Evolutionary conservation across 2,329 filamentous ascomycete genomes (phyloP), one percentile per base, ranked within the genome.

Genomic region (Hypomyces rosellus): DNA sequence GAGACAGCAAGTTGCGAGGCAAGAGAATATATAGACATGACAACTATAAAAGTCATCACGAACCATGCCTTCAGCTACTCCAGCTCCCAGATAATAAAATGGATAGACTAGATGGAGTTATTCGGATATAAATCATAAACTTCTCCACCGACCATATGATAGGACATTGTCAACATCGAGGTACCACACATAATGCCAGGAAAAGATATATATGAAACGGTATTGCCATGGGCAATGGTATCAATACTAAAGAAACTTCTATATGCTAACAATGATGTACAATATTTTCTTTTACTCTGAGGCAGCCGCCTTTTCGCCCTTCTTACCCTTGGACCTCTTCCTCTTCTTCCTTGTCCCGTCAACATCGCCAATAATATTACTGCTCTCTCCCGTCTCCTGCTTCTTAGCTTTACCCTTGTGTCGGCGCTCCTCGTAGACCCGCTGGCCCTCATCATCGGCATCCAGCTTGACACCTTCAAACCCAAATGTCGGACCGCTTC

Each of bases 401-500:
- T 41, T 41, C 30, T 25, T 44, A 34, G 33, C 12, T 34, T 45
- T 50, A 15, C 30, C 18, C 45, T 51, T 48, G 50, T 18, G 39
- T 36, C 34, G 49, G 42, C 48, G 51, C 43, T 53, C 57, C 46
- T 45, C 50, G n/a, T n/a, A n/a, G n/a, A n/a, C n/a, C 34, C 9
- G 46, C n/a, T 44, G 41, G 4, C 40, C n/a, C n/a, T n/a, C 51
- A 22, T 49, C 57, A 34, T 55, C 57, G 5, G 11, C 45, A 18
- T 61, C 60, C 4, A 58, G 67, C 39, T 62, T 65, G 14, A 63
- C 55, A 47, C 62, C 64, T 57, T 78, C 77, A 43, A 81, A 80
- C n/a, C 76, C 78, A 57, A 74, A 82, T 5, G 77, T 80, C 18
- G 80, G 79, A 0, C 79, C 80, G 4, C 74, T 74, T 48, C 71